Evolutionary conservation across 768 basidiomycete genomes (phyloP).

Genomic region (Lactifluus pinguis): DNA sequence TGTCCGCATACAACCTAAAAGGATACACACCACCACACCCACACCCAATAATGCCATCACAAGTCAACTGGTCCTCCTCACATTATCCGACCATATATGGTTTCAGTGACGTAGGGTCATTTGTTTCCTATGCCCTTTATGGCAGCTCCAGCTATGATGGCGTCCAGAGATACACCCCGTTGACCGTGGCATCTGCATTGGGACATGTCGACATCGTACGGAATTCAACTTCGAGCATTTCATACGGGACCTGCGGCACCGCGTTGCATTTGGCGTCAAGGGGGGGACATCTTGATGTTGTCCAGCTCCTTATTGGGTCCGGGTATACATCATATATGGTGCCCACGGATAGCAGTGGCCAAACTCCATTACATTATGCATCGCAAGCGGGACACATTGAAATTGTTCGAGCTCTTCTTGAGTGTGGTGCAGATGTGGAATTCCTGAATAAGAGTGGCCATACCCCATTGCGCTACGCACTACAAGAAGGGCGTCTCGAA

Average conservation of each 20-base stretch:
- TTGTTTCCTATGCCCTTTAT: too few species aligned
- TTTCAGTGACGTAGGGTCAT: not conserved
- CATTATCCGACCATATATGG: not conserved
- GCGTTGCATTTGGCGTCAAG: not conserved
- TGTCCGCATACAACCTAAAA: too few species aligned
- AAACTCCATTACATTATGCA: not conserved
- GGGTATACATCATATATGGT: too few species aligned
- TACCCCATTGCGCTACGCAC: not conserved
- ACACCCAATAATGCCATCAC: too few species aligned
- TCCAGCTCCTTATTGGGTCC: too few species aligned
- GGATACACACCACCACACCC: too few species aligned
- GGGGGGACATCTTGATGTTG: not conserved
- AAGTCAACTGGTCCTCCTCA: too few species aligned
- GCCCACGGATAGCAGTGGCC: not conserved
- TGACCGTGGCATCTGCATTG: not conserved
- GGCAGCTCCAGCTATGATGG: not conserved
- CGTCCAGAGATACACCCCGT: not conserved
- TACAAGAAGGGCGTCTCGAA: not conserved
- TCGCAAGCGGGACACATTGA: not conserved
- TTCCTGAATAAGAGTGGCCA: not conserved
- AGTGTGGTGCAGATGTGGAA: not conserved
- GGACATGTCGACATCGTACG: not conserved
- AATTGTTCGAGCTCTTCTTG: not conserved
- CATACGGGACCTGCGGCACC: not conserved
- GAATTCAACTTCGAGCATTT: not conserved